These are phyloP conservation scores for Saturnispora kantuleensis DNA, from an alignment of 805 yeast genomes.

Conservation along the genomic window DNA sequence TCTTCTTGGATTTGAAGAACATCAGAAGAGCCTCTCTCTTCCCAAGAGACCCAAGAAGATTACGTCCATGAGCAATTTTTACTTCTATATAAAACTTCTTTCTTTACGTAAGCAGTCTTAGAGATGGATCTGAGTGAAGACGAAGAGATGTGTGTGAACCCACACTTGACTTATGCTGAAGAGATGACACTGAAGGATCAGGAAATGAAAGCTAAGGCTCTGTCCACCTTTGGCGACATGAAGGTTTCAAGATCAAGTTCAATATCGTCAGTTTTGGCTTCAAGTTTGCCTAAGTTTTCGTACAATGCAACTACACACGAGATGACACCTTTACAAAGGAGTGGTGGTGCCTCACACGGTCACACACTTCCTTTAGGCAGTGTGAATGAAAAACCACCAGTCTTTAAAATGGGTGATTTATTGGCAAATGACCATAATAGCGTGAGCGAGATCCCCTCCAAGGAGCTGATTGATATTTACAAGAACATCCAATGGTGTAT, in stretches of 20 bases:
- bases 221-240: constrained; percentile 34
- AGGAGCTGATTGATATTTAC: constrained; percentile 56
- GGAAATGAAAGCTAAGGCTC: constrained; percentile 55
- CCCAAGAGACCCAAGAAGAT: constrained; percentile 97
- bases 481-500: constrained; percentile 57
- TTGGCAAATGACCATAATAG: constrained; percentile 39
- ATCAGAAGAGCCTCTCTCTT: constrained; percentile 96
- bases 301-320: constrained; percentile 24
- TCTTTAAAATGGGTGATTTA: constrained; percentile 36
- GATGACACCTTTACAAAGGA: constrained; percentile 9
- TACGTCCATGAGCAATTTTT: constrained; percentile 53
- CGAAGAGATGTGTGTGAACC: constrained; percentile 16
- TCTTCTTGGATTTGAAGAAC: constrained; percentile 92
- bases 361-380: no score
- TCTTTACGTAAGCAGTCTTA: not conserved
- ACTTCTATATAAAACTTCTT: not conserved
- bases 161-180: constrained; percentile 58
- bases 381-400: constrained; percentile 14
- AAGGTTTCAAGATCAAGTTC: constrained; percentile 22
- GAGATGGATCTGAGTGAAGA: constrained; percentile 7
- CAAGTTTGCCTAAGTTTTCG: constrained; percentile 15
- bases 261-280: constrained; percentile 10
- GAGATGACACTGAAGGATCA: constrained; percentile 55
- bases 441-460: constrained; percentile 51
- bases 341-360: no score